A percentile compares a stretch with the other conserved stretches of the same genome.
Evolutionary conservation across 345 rosid species (phyloP).

Genomic region (Acer campestre): DNA sequence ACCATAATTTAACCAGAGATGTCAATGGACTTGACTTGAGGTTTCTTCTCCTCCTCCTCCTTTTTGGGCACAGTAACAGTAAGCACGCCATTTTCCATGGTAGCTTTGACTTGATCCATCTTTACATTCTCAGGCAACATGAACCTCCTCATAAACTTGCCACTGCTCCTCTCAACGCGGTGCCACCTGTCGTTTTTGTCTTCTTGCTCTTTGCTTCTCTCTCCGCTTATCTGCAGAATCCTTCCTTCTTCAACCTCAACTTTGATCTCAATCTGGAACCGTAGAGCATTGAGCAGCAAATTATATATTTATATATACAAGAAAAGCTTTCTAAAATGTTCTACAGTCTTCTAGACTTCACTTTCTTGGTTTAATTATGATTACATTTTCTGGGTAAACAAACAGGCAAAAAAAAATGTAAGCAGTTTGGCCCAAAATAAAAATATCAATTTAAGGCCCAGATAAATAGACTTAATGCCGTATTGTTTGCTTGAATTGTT

Average conservation of each 20-base stretch:
- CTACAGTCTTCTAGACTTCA: too few relatives aligned
- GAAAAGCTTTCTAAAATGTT: too few relatives aligned
- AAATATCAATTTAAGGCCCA: too few relatives aligned
- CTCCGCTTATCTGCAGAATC: slow-evolving; percentile 34
- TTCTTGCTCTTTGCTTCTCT: slow-evolving; percentile 34
- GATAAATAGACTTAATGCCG: too few relatives aligned
- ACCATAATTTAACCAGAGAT: slow-evolving; percentile 42
- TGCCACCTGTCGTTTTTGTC: slow-evolving; percentile 20
- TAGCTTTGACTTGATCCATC: slow-evolving; percentile 44
- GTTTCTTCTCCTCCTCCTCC: slow-evolving; percentile 21
- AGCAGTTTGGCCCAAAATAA: too few relatives aligned
- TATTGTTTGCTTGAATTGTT: too few relatives aligned
- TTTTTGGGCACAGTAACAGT: slow-evolving; percentile 39
- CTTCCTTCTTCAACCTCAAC: background rate
- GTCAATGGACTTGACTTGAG: slow-evolving; percentile 45
- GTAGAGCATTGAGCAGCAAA: too few relatives aligned
- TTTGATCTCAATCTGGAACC: too few relatives aligned
- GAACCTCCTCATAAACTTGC: slow-evolving; percentile 38
- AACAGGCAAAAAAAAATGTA: too few relatives aligned
- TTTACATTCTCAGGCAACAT: slow-evolving; percentile 40
- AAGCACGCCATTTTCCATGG: slow-evolving; percentile 55
- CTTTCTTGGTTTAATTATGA: too few relatives aligned
- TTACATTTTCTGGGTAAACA: too few relatives aligned
- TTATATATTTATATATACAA: too few relatives aligned
- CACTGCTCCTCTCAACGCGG: slow-evolving; percentile 31